Conservation (phyloP, 1,284 basidiomycete genomes). For the Rhodofomes roseus region DNA sequence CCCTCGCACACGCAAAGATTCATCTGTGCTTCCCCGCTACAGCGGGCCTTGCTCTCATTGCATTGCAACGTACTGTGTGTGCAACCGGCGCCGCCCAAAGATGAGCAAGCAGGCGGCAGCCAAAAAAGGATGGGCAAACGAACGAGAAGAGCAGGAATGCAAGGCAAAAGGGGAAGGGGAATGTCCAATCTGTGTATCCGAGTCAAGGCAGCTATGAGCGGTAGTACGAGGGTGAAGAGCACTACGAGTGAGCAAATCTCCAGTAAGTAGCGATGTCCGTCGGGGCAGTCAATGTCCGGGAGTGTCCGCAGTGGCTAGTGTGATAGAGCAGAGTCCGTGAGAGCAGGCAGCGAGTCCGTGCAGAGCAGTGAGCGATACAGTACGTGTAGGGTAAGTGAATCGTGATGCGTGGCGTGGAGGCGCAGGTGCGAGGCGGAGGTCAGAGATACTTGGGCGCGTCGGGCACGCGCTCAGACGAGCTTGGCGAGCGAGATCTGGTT, state of each 20-base stretch:
- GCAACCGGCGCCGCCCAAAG: not conserved
- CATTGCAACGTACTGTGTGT: not conserved
- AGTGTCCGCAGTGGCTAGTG: not conserved
- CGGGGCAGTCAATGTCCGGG: not conserved
- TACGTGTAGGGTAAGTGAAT: not conserved
- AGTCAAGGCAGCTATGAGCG: not conserved
- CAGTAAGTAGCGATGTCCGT: slow-evolving; percentile 1
- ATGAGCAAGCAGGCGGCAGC: not conserved
- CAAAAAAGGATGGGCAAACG: not conserved
- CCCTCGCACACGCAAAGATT: not conserved
- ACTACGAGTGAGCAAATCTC: not conserved
- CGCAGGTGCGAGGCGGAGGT: not conserved
- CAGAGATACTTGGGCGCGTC: not conserved
- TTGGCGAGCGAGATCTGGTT: slow-evolving; percentile 70
- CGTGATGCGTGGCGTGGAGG: not conserved
- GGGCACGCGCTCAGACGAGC: slow-evolving; percentile 14
- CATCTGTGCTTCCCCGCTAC: not conserved
- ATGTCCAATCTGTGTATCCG: not conserved
- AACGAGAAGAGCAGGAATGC: not conserved
- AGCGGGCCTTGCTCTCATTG: not conserved
- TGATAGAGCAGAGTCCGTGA: not conserved
- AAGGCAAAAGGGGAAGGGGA: not conserved
- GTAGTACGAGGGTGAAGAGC: not conserved
- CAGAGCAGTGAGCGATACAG: not conserved
- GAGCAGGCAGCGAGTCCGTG: not conserved